phyloP scores from a whole-genome alignment of 2,329 filamentous ascomycete species.

The Nemania diffusa region DNA sequence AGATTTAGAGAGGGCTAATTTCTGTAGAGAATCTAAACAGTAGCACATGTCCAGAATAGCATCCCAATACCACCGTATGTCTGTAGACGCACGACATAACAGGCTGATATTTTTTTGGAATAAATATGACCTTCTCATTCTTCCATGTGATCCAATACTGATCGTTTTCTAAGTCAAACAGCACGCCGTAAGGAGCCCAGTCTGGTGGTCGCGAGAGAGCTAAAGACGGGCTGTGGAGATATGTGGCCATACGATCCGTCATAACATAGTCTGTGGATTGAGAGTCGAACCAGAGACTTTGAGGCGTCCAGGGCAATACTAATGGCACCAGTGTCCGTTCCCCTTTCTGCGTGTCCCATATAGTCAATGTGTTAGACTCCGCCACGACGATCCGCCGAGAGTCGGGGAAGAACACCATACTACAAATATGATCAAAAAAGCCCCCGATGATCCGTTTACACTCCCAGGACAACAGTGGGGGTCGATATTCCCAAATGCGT shows the following conservation, averaged over 20 bases:
- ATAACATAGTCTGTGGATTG: background rate
- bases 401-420: background rate
- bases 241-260: background rate
- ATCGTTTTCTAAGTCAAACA: background rate
- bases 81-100: background rate
- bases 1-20: background rate
- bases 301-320: background rate
- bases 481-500: background rate
- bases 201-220: background rate
- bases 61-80: background rate
- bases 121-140: background rate
- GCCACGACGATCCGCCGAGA: background rate
- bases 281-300: background rate
- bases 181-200: background rate
- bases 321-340: background rate
- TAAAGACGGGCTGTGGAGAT: background rate
- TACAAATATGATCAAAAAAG: background rate
- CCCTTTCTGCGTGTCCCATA: background rate
- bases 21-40: background rate
- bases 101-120: background rate
- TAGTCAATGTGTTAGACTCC: background rate
- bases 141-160: background rate
- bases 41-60: background rate
- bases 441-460: background rate
- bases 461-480: background rate